Evolutionary conservation across 2,329 filamentous ascomycete genomes (phyloP), one percentile per base, ranked within the genome.

Genomic region (Pseudogymnoascus sp.): DNA sequence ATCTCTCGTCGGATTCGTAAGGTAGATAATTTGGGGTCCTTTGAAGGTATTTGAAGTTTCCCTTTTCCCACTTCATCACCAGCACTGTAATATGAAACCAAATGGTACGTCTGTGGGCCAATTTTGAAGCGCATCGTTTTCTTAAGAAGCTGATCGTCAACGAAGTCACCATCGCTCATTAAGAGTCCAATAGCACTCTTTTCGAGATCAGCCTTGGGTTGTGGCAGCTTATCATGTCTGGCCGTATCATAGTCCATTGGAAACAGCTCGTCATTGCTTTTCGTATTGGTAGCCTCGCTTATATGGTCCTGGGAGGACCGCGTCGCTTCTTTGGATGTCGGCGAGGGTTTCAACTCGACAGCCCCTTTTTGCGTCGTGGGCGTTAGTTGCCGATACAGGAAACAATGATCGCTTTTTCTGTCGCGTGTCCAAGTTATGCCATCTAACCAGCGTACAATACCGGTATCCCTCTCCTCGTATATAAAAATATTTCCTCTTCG

Each of bases 361-460:
- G 2, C 18, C 16, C 1, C 5, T 46, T 21, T 43, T 23, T 43
- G 16, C 2, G 5, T 23, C 18, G 21, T 43, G 38, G 7, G 2
- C 16, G 3, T 4, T 4, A 9, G 4, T 11, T 11, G 8, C 38
- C 21, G 42, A 21, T 14, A 25, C 11, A 23, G 1, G 42, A 3
- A 1, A 23, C 11, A 46, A 7, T 11, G 0, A 14, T 23, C 9
- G 11, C 0, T 1, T 2, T 3, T 5, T 96, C 0, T 93, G 93
- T 9, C 3, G 7, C 3, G n/a, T 69, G 90, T 96, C 93, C 93
- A 97, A 5, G 88, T 88, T 9, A 93, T 85, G 12, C 93, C 92
- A 69, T 97, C 93, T 0, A 92, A 96, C 93, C 93, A 97, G 63
- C 93, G 83, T 77, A 96, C 96, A 77, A 96, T 96, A 4, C 91